phyloP scores from a whole-genome alignment of 164 flowering plant species.

The Euptelea pleiosperma region DNA sequence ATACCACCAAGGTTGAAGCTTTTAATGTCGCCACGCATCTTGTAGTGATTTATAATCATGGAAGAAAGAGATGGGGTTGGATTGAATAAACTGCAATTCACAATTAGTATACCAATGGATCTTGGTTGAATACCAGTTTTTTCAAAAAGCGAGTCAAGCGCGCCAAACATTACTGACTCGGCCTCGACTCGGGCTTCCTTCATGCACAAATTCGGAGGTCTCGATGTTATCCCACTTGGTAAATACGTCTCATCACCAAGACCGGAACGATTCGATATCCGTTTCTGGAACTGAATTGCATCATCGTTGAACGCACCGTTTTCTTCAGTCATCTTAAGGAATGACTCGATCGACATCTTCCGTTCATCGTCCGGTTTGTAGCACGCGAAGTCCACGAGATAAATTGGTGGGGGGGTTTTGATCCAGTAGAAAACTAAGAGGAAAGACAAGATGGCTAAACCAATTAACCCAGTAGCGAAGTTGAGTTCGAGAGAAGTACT shows the following conservation, averaged over 20 bases:
- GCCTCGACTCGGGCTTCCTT: constrained; percentile 73
- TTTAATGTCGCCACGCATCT: constrained; percentile 58
- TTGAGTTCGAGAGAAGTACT: constrained; percentile 12
- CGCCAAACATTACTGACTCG: constrained; percentile 78
- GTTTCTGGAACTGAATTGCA: constrained; percentile 53
- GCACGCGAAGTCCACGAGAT: constrained; percentile 69
- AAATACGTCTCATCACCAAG: constrained; percentile 81
- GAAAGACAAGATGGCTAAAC: constrained; percentile 21
- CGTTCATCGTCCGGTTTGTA: constrained; percentile 62
- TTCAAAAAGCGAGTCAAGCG: constrained; percentile 57
- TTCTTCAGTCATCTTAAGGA: constrained; percentile 60
- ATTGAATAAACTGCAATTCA: constrained; percentile 82
- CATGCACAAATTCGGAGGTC: constrained; percentile 62
- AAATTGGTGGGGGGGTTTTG: constrained; percentile 50
- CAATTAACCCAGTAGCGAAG: constrained; percentile 16
- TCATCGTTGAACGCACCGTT: constrained; percentile 52
- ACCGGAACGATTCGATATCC: constrained; percentile 58
- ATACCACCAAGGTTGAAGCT: constrained; percentile 86
- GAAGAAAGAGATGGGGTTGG: constrained; percentile 88
- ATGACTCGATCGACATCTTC: constrained; percentile 49
- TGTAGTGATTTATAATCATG: constrained; percentile 88
- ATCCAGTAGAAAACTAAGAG: constrained; percentile 42
- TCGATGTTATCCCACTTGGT: constrained; percentile 53
- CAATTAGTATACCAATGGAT: constrained; percentile 62
- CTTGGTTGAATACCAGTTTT: constrained; percentile 56